phyloP scores from a whole-genome alignment of 2,329 filamentous ascomycete species.

The Cladophialophora psammophila region DNA sequence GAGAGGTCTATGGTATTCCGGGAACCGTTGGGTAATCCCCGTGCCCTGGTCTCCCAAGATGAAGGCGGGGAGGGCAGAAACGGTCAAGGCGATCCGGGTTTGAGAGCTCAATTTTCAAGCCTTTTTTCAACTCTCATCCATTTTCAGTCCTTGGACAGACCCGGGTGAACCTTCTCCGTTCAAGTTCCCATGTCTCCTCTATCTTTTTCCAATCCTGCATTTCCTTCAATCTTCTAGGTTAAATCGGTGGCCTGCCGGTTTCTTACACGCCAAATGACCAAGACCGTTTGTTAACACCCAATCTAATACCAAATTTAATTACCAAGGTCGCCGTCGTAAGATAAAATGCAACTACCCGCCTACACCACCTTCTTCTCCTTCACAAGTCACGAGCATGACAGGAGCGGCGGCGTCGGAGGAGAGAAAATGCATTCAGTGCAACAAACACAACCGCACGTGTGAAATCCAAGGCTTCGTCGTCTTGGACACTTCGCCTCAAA shows the following conservation, averaged over 20 bases:
- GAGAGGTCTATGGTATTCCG: neutral
- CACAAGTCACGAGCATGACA: neutral
- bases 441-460: constrained; percentile 32
- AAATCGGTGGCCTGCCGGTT: neutral
- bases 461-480: constrained; percentile 35
- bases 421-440: constrained; percentile 37
- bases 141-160: neutral
- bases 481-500: neutral
- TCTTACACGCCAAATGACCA: neutral
- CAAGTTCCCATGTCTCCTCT: neutral
- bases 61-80: neutral
- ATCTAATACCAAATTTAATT: neutral
- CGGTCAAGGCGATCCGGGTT: neutral
- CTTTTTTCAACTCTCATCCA: neutral
- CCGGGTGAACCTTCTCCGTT: neutral
- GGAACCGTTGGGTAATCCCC: neutral
- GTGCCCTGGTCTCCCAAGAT: too few species aligned
- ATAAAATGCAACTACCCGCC: constrained; percentile 39
- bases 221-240: neutral
- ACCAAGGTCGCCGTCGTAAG: constrained; percentile 40
- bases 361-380: constrained; percentile 5
- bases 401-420: neutral
- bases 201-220: neutral
- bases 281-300: neutral
- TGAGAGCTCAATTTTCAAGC: neutral